Evolutionary conservation across 2,329 filamentous ascomycete species (phyloP), one percentile per base, ranked within the genome.

Genomic region (Cytospora schulzeri): DNA sequence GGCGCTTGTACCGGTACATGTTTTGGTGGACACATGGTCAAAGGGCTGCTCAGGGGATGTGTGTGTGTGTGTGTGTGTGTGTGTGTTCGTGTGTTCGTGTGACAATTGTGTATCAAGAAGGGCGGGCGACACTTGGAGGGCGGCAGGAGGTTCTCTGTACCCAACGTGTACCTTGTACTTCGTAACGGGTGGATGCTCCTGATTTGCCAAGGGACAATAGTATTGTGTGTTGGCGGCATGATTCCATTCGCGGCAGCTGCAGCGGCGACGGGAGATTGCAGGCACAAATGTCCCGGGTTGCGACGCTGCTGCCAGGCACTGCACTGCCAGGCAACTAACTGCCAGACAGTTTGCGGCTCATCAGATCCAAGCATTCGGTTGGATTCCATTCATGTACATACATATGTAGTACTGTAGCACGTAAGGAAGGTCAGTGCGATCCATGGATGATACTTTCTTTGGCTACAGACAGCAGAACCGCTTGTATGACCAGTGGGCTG

Each of bases 211-310:
- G 60, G 51, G 7, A 52, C 14, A 26, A 53, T 26, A 19, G 15
- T 41, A 19, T n/a, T 41, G 35, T 8, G 35, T 12, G 6, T 26
- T 8, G 63, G 62, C 63, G 35, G 57, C 57, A 50, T 60, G 50
- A 56, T 62, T 35, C 54, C 41, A 57, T 52, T 8, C 38, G 62
- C 54, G 65, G 68, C 69, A 22, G 19, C 38, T 48, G 45, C 45
- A 69, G 69, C 67, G 69, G 52, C 64, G 63, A n/a, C 67, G 68
- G 69, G 71, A 72, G 66, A 72, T 72, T 72, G 65, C 69, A 70
- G 69, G 69, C 60, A 45, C 48, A 48, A 35, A 63, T 67, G 38
- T 63, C 63, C 61, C 28, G 50, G 38, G 52, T 56, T 51, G 52
- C 29, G 29, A 45, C 41, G 56, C 51, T 62, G 54, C 55, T 28